Percentiles rank a stretch among this genome's conserved stretches.
Evolutionary conservation across 75 land plant genomes (phyloP).

Genomic region (Ceratopteris richardii): DNA sequence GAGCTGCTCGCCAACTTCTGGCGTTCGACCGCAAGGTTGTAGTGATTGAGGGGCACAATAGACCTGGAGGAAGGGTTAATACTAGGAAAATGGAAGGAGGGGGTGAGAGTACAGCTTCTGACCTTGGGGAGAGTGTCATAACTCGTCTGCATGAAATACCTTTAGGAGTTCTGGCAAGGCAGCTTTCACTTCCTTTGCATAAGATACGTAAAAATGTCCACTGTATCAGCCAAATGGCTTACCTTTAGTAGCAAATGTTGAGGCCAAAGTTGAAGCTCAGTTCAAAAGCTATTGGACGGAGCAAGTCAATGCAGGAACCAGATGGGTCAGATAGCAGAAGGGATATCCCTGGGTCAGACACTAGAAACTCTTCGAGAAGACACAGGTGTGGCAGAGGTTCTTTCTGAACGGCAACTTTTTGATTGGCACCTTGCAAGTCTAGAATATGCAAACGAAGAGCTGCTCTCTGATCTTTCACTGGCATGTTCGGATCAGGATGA

Average conservation of each 20-base stretch:
- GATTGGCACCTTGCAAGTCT: slow-evolving; percentile 95
- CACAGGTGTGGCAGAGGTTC: slow-evolving; percentile 43
- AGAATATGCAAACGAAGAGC: slow-evolving; percentile 85
- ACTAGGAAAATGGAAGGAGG: no score
- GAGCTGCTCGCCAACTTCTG: no score
- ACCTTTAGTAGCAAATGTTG: no score
- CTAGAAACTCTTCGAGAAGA: slow-evolving; percentile 50
- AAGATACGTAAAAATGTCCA: slow-evolving; percentile 88
- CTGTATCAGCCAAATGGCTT: slow-evolving; percentile 72
- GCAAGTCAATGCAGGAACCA: slow-evolving; percentile 53
- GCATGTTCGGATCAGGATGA: slow-evolving; percentile 95
- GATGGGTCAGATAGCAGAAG: slow-evolving; percentile 39
- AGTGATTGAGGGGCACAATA: slow-evolving; percentile 71
- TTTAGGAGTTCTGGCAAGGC: slow-evolving; percentile 79
- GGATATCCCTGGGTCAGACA: slow-evolving; percentile 62
- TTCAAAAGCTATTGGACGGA: slow-evolving; percentile 77
- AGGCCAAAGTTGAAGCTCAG: slow-evolving; percentile 50
- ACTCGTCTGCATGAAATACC: slow-evolving; percentile 95
- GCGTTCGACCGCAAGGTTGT: no score
- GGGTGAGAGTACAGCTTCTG: slow-evolving; percentile 51
- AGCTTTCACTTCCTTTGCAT: slow-evolving; percentile 73
- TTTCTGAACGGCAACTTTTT: slow-evolving; percentile 57
- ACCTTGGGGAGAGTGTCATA: slow-evolving; percentile 91
- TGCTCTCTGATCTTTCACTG: slow-evolving; percentile 66
- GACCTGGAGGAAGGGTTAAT: slow-evolving; percentile 78